Evolutionary conservation across 805 yeast species (phyloP).

Genomic region (Wickerhamomyces silvicola): DNA sequence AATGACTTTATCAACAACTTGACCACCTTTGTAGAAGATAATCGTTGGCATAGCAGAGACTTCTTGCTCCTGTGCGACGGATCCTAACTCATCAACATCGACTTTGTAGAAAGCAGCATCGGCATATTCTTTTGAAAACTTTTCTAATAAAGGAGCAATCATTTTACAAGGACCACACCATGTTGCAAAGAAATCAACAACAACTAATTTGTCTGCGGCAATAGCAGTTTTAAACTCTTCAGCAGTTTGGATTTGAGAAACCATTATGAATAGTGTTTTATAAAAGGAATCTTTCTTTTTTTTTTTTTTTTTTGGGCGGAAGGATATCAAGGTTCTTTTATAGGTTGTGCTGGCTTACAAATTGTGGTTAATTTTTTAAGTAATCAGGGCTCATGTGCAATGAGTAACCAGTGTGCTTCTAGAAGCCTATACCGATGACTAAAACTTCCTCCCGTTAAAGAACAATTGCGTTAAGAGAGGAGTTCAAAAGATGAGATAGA

Average conservation of each 20-base stretch:
- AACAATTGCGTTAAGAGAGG: too few relatives aligned
- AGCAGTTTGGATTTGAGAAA: constrained; percentile 39
- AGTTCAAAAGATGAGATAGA: too few relatives aligned
- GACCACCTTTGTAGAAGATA: constrained; percentile 76
- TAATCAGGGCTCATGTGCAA: neutral
- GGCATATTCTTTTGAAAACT: constrained; percentile 58
- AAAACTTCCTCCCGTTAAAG: too few relatives aligned
- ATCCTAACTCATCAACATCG: constrained; percentile 81
- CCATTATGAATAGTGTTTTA: too few relatives aligned
- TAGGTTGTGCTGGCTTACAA: constrained; percentile 2
- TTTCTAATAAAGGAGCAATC: constrained; percentile 90
- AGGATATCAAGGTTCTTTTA: constrained; percentile 1
- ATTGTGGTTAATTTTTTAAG: neutral
- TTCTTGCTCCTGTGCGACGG: constrained; percentile 61
- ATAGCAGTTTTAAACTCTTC: constrained; percentile 66
- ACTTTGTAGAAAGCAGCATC: constrained; percentile 77
- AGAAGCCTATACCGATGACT: too few relatives aligned
- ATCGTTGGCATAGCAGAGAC: constrained; percentile 62
- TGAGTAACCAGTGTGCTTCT: neutral
- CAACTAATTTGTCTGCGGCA: constrained; percentile 63
- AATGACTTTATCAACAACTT: constrained; percentile 69
- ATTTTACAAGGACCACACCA: constrained; percentile 99
- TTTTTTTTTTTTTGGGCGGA: neutral
- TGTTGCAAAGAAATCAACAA: constrained; percentile 92
- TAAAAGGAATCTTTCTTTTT: neutral